These are phyloP conservation scores for Citrus australasica DNA, from an alignment of 345 rosid genomes.

Conservation along the genomic window DNA sequence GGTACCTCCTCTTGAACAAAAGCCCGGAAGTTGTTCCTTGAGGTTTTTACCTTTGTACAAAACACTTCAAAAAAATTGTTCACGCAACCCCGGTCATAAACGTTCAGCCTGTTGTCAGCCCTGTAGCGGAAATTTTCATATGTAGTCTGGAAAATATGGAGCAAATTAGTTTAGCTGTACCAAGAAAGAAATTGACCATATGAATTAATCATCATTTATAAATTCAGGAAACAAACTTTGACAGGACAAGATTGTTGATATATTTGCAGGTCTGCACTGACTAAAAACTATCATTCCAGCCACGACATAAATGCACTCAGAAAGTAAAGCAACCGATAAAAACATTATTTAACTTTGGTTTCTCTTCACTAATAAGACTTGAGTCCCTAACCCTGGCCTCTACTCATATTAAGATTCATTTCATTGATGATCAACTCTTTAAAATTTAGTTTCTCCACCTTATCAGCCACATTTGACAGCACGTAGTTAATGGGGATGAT, in stretches of 20 bases:
- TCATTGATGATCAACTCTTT: background rate
- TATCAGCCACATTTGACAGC: background rate
- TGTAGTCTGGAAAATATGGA: constrained; percentile 68
- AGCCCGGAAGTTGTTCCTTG: constrained; percentile 73
- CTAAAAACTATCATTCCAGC: background rate
- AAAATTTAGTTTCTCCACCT: background rate
- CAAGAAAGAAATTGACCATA: background rate
- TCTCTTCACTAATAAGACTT: background rate
- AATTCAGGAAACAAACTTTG: background rate
- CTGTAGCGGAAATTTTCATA: constrained; percentile 90
- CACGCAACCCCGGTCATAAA: constrained; percentile 54
- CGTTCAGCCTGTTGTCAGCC: constrained; percentile 67
- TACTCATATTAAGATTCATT: background rate
- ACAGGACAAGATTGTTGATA: background rate
- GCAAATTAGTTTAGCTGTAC: constrained; percentile 1
- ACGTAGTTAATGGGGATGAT: background rate
- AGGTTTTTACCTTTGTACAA: constrained; percentile 67
- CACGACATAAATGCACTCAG: background rate
- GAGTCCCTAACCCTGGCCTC: background rate
- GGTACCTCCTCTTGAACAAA: constrained; percentile 57
- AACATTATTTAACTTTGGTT: background rate
- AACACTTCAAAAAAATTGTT: constrained; percentile 72
- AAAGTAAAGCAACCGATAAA: background rate
- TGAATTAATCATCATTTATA: background rate
- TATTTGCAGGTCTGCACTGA: background rate